phyloP scores from a whole-genome alignment of 495 filamentous ascomycete species.

The Durotheca rogersii region DNA sequence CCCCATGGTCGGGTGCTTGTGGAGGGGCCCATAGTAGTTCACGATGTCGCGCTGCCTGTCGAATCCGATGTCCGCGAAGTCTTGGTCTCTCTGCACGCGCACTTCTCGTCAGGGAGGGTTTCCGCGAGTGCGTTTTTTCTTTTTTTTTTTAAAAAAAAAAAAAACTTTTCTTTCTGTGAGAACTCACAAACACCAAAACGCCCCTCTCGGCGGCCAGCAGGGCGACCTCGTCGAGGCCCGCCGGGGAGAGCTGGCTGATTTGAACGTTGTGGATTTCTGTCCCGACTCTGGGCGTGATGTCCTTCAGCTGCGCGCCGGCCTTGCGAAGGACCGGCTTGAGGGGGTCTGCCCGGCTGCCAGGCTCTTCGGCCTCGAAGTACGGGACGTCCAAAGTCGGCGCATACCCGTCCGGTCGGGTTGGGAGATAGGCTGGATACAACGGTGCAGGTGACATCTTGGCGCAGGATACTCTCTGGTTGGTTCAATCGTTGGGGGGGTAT shows the following conservation, averaged over 20 bases:
- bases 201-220: slow-evolving; percentile 47
- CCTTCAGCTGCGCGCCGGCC: slow-evolving; percentile 16
- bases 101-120: background rate
- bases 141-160: slow-evolving; percentile 23
- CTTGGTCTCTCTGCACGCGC: slow-evolving; percentile 39
- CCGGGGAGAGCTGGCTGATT: slow-evolving; percentile 39
- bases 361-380: slow-evolving; percentile 16
- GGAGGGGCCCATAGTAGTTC: slow-evolving; percentile 21
- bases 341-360: slow-evolving; percentile 25
- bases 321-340: slow-evolving; percentile 14
- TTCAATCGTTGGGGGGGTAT: background rate
- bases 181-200: slow-evolving; percentile 48
- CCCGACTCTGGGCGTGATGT: slow-evolving; percentile 44
- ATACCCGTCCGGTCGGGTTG: slow-evolving; percentile 15
- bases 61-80: slow-evolving; percentile 56
- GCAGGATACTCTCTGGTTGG: background rate
- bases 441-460: background rate
- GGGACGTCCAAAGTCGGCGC: slow-evolving; percentile 9
- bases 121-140: background rate
- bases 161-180: slow-evolving; percentile 27
- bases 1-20: slow-evolving; percentile 15
- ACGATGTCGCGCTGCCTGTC: slow-evolving; percentile 43
- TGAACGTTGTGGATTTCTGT: slow-evolving; percentile 47
- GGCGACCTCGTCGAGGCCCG: slow-evolving; percentile 47
- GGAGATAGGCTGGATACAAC: slow-evolving; percentile 9